phyloP scores from a whole-genome alignment of 1,284 basidiomycete genomes.

The Gymnopus androsaceus region DNA sequence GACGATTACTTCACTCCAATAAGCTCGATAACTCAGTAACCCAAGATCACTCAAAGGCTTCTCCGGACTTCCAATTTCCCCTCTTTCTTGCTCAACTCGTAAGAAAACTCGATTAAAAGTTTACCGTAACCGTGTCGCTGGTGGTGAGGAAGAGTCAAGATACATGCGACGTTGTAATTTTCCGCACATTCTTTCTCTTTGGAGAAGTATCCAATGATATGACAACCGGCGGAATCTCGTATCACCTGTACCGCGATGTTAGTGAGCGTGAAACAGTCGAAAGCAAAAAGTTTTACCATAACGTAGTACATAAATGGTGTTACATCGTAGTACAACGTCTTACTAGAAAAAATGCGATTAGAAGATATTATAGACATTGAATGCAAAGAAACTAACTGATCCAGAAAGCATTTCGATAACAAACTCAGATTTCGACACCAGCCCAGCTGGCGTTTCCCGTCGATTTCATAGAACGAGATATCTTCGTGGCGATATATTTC shows the following conservation, averaged over 20 bases:
- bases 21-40: constrained; percentile 90
- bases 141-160: constrained; percentile 95
- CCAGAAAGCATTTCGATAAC: constrained; percentile 96
- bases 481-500: constrained; percentile 98
- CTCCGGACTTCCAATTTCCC: constrained; percentile 96
- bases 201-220: constrained; percentile 97
- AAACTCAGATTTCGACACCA: constrained; percentile 98
- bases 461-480: constrained; percentile 97
- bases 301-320: constrained; percentile 99
- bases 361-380: constrained; percentile 18
- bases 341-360: constrained; percentile 56
- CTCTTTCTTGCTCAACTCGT: constrained; percentile 97
- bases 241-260: constrained; percentile 56
- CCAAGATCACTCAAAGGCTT: constrained; percentile 97
- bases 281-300: constrained; percentile 65
- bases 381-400: constrained; percentile 68
- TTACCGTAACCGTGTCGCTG: constrained; percentile 98
- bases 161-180: constrained; percentile 99
- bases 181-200: constrained; percentile 99
- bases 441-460: constrained; percentile 92
- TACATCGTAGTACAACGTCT: no score
- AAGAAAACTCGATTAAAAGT: constrained; percentile 96
- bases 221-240: constrained; percentile 89
- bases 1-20: constrained; percentile 97
- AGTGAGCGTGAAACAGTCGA: constrained; percentile 19